phyloP scores from a whole-genome alignment of 2,329 filamentous ascomycete species.

The Colletotrichum trifolii region DNA sequence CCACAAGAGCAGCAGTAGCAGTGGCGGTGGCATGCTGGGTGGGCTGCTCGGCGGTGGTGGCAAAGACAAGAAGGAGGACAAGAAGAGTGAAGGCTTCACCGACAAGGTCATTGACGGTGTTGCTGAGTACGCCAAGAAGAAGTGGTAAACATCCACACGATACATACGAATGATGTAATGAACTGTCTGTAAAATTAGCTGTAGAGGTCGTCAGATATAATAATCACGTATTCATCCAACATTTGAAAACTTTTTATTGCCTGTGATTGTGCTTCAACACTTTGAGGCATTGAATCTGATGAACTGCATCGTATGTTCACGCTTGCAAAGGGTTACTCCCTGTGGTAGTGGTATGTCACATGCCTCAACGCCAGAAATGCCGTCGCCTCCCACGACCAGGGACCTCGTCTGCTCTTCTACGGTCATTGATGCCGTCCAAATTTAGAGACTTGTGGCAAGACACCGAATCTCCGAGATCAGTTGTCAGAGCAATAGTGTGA shows the following conservation, averaged over 20 bases:
- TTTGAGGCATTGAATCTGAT: too few species aligned
- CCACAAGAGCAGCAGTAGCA: conserved; percentile 4
- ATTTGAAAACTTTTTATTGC: neutral
- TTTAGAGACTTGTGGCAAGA: neutral
- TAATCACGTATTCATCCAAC: neutral
- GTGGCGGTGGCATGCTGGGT: conserved; percentile 22
- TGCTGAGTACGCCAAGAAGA: conserved; percentile 34
- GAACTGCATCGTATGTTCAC: too few species aligned
- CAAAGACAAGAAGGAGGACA: conserved; percentile 27
- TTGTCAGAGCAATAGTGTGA: neutral
- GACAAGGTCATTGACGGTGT: conserved; percentile 34
- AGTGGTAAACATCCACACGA: conserved; percentile 18
- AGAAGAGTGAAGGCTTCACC: conserved; percentile 23
- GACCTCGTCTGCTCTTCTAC: too few species aligned
- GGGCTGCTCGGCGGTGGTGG: conserved; percentile 22
- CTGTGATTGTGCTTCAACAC: neutral
- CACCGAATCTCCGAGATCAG: too few species aligned
- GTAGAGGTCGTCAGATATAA: neutral
- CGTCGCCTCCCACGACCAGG: neutral
- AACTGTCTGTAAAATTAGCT: conserved; percentile 27
- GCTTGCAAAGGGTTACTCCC: conserved; percentile 10
- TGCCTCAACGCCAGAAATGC: conserved; percentile 23
- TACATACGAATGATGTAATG: conserved; percentile 23
- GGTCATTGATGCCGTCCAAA: neutral
- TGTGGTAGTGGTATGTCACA: conserved; percentile 24